These are phyloP conservation scores for Lipomyces anomalus DNA, from an alignment of 805 yeast genomes.

Conservation along the genomic window DNA sequence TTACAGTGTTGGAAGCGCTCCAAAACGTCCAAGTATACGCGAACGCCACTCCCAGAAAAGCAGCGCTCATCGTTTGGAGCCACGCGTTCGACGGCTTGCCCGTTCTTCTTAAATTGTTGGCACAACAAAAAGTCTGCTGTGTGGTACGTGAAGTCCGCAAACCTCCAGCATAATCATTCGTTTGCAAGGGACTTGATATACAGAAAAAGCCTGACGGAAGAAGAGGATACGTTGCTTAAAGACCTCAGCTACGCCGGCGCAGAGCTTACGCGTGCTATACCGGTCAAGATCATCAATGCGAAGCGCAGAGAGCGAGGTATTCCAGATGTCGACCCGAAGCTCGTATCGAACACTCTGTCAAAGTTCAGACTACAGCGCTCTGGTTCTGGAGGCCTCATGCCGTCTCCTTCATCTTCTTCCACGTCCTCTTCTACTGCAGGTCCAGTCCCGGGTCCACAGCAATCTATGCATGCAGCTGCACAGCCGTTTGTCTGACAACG, in stretches of 20 bases:
- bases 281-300: conserved; percentile 18
- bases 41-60: conserved; percentile 10
- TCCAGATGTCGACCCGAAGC: conserved; percentile 21
- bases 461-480: too few species aligned
- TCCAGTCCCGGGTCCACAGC: too few species aligned
- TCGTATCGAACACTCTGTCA: conserved; percentile 17
- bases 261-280: conserved; percentile 13
- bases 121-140: conserved; percentile 19
- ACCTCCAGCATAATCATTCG: conserved; percentile 15
- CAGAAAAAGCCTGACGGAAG: conserved; percentile 11
- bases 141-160: conserved; percentile 21
- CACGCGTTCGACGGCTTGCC: conserved; percentile 20
- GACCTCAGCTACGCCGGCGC: conserved; percentile 20
- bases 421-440: too few species aligned
- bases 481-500: too few species aligned
- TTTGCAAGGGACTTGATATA: conserved; percentile 15
- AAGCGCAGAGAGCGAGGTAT: conserved; percentile 15
- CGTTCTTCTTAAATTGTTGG: conserved; percentile 21
- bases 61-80: conserved; percentile 17
- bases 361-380: conserved; percentile 7
- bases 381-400: too few species aligned
- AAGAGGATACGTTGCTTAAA: conserved; percentile 8
- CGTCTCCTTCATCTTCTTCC: too few species aligned
- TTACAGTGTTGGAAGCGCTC: conserved; percentile 23
- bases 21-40: conserved; percentile 18